phyloP scores from a whole-genome alignment of 2,329 filamentous ascomycete genomes.

The Venturiaceae sp. region DNA sequence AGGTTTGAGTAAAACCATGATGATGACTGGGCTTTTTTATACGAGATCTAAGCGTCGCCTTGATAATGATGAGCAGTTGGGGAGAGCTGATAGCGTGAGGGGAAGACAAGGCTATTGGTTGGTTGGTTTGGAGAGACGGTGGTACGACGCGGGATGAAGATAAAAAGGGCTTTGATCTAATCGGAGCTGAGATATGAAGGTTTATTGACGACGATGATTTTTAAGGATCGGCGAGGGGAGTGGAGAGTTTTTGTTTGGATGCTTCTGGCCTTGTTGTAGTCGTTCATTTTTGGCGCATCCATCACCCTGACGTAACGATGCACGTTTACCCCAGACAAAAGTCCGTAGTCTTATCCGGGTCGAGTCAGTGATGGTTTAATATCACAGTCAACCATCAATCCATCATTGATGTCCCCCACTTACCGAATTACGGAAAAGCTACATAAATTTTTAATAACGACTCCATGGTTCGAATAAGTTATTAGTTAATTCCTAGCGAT shows the following conservation, averaged over 20 bases:
- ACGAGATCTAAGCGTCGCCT: neutral
- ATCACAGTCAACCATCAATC: too few species aligned
- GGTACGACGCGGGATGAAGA: too few species aligned
- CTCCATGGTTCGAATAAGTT: too few species aligned
- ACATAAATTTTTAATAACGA: too few species aligned
- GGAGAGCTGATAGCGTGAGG: neutral
- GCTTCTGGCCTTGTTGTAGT: neutral
- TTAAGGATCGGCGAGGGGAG: neutral
- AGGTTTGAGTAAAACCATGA: too few species aligned
- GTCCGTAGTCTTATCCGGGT: too few species aligned
- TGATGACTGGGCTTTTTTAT: too few species aligned
- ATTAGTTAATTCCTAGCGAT: too few species aligned
- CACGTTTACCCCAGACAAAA: neutral
- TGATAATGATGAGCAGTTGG: neutral
- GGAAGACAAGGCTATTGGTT: neutral
- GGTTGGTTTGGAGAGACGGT: neutral
- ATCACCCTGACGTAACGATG: neutral
- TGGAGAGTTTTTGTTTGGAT: neutral
- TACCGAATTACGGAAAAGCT: too few species aligned
- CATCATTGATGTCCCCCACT: too few species aligned
- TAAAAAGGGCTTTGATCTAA: too few species aligned
- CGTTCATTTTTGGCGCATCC: neutral
- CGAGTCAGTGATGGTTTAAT: too few species aligned
- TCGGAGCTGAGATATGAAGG: neutral
- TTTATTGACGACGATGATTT: neutral